Evolutionary conservation across 257 asterid genomes (phyloP).

Genomic region (Coffea eugenioides): DNA sequence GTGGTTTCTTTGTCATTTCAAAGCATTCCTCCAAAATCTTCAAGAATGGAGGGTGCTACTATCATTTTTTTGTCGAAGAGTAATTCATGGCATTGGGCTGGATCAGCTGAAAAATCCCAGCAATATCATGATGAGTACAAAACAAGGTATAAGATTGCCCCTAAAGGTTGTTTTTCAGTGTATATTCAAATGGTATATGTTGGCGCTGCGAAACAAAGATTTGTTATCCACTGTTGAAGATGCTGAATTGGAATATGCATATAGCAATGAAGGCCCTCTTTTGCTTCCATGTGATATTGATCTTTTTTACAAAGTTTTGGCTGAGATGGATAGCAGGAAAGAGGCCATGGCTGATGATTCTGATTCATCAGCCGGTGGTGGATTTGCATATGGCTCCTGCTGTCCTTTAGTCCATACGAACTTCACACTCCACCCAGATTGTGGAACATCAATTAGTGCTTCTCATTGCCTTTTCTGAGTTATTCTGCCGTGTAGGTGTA

Average conservation of each 20-base stretch:
- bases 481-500: neutral
- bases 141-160: slow-evolving; percentile 22
- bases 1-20: slow-evolving; percentile 10
- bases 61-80: slow-evolving; percentile 14
- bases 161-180: slow-evolving; percentile 50
- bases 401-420: slow-evolving; percentile 20
- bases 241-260: slow-evolving; percentile 58
- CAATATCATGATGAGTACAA: neutral
- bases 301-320: slow-evolving; percentile 44
- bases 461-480: neutral
- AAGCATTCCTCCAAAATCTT: neutral
- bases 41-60: neutral
- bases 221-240: slow-evolving; percentile 53
- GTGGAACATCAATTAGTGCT: slow-evolving; percentile 7
- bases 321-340: slow-evolving; percentile 43
- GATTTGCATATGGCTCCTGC: slow-evolving; percentile 13
- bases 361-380: neutral
- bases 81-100: slow-evolving; percentile 20
- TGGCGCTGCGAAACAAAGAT: slow-evolving; percentile 46
- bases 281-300: slow-evolving; percentile 57
- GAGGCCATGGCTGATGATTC: neutral
- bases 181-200: slow-evolving; percentile 24
- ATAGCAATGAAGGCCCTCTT: slow-evolving; percentile 45
- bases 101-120: neutral
- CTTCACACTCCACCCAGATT: slow-evolving; percentile 12